Evolutionary conservation across 768 basidiomycete species (phyloP).

Genomic region (Leccinum pellstonianum): DNA sequence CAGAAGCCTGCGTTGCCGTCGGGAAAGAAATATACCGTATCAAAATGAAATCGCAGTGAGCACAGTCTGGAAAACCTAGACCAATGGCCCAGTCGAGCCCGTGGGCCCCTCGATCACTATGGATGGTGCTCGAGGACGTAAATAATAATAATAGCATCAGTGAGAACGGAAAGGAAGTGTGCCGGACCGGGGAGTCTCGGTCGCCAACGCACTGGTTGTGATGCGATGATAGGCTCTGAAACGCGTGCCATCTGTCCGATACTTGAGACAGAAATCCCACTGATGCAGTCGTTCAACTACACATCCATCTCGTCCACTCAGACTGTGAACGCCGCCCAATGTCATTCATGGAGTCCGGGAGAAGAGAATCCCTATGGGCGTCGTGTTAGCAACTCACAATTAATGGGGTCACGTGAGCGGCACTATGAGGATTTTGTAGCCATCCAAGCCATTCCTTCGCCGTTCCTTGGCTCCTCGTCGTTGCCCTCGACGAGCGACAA

Average conservation of each 20-base stretch:
- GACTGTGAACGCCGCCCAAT: background rate
- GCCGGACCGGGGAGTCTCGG: conserved; percentile 5
- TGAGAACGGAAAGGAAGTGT: background rate
- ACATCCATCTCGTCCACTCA: background rate
- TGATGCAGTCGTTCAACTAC: background rate
- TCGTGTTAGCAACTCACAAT: conserved; percentile 8
- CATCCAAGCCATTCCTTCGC: background rate
- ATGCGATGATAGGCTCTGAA: conserved; percentile 9
- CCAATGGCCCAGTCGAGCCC: background rate
- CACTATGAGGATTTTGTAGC: conserved; percentile 13
- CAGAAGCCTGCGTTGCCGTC: conserved; percentile 6
- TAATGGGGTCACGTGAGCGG: conserved; percentile 20
- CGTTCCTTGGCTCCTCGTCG: conserved; percentile 7
- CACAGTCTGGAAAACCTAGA: background rate
- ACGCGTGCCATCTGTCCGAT: background rate
- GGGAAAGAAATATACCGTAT: conserved; percentile 2
- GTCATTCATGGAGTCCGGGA: background rate
- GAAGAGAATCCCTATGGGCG: background rate
- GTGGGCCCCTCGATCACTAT: no score
- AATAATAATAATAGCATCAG: background rate
- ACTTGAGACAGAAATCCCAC: background rate
- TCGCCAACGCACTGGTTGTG: conserved; percentile 22
- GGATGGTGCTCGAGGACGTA: no score
- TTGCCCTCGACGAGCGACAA: conserved; percentile 3
- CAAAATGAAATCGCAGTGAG: conserved; percentile 5